phyloP scores from a whole-genome alignment of 495 filamentous ascomycete species.

The Aspergillus olivimuriae region DNA sequence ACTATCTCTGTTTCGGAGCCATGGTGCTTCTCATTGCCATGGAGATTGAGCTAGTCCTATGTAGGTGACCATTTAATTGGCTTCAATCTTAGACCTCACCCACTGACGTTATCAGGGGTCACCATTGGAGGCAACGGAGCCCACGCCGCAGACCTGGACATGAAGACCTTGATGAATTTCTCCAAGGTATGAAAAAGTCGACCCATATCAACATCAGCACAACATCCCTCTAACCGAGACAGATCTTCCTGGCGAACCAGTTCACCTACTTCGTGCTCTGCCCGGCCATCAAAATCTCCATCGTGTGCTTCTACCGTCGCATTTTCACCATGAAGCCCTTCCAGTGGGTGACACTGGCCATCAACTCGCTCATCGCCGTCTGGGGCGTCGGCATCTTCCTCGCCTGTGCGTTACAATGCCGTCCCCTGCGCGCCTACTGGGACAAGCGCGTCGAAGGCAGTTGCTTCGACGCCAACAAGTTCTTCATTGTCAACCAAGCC shows the following conservation, averaged over 20 bases:
- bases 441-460: constrained; percentile 26
- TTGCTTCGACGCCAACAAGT: constrained; percentile 31
- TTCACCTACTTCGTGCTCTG: constrained; percentile 39
- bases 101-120: constrained; percentile 25
- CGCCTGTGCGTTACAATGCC: constrained; percentile 37
- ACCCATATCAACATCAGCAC: neutral
- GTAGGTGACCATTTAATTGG: constrained; percentile 18
- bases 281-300: constrained; percentile 38
- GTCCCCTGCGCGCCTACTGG: constrained; percentile 36
- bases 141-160: constrained; percentile 17
- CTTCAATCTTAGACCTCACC: neutral
- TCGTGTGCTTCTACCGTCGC: constrained; percentile 43
- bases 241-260: constrained; percentile 43
- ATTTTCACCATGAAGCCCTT: constrained; percentile 37
- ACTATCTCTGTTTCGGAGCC: constrained; percentile 32
- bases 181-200: constrained; percentile 23
- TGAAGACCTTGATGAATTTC: constrained; percentile 27
- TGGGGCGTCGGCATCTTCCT: constrained; percentile 34
- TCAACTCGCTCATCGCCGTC: constrained; percentile 28
- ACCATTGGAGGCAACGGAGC: constrained; percentile 32
- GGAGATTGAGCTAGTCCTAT: constrained; percentile 30
- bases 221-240: neutral
- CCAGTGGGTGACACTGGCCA: constrained; percentile 21
- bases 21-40: constrained; percentile 29
- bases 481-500: constrained; percentile 38